A percentile compares a stretch with the other conserved stretches of the same genome.
phyloP scores from a whole-genome alignment of 176 grass and related monocot species.

The Carex parvula region DNA sequence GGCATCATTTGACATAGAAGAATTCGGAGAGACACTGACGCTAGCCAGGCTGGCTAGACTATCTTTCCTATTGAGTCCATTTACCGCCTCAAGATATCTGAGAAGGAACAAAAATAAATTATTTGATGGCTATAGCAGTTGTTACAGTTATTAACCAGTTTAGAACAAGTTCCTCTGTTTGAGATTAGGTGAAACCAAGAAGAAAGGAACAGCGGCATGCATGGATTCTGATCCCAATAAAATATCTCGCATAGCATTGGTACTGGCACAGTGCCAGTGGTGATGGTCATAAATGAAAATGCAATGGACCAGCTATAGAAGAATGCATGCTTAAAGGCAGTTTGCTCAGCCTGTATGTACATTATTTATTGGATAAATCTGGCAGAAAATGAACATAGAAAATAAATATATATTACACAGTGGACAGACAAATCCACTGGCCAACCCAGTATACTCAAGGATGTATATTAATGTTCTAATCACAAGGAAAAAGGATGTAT shows the following conservation, averaged over 20 bases:
- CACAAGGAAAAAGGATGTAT: background rate
- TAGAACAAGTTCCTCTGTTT: background rate
- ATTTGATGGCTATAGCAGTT: background rate
- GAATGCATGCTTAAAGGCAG: background rate
- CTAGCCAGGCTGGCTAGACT: conserved; percentile 54
- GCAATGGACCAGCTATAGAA: background rate
- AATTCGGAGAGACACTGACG: conserved; percentile 54
- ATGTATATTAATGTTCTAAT: background rate
- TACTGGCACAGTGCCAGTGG: background rate
- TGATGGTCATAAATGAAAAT: background rate
- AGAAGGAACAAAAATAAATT: conserved; percentile 17
- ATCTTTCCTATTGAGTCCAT: conserved; percentile 73
- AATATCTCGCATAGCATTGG: background rate
- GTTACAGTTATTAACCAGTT: background rate
- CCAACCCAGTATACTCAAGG: background rate
- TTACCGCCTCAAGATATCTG: conserved; percentile 64
- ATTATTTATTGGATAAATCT: background rate
- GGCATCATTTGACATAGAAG: conserved; percentile 49
- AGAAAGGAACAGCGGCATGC: background rate
- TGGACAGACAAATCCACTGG: background rate
- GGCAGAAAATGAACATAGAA: background rate
- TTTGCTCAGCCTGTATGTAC: background rate
- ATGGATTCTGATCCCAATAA: background rate
- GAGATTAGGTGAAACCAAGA: background rate
- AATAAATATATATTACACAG: background rate